Evolutionary conservation across 768 basidiomycete genomes (phyloP).

Genomic region (Rhodosporidiobolus odoratus): DNA sequence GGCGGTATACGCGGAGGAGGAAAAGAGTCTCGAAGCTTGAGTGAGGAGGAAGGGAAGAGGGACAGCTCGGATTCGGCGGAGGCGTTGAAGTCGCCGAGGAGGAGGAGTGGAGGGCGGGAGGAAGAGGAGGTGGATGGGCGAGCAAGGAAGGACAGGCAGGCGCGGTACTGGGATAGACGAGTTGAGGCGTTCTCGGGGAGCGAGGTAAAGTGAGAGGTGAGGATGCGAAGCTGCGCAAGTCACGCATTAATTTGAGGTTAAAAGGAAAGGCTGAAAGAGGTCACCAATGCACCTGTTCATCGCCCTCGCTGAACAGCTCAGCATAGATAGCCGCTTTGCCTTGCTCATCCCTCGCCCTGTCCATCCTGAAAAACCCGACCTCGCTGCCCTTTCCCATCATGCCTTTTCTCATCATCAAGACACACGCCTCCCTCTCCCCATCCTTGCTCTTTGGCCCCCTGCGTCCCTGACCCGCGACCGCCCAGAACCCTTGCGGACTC

Average conservation of each 20-base stretch:
- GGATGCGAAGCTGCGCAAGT: slow-evolving; percentile 9
- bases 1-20: not conserved
- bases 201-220: slow-evolving; percentile 35
- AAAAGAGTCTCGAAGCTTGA: not conserved
- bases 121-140: not conserved
- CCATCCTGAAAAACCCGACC: slow-evolving; percentile 1
- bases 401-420: slow-evolving; percentile 14
- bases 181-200: slow-evolving; percentile 20
- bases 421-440: slow-evolving; percentile 26
- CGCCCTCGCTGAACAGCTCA: not conserved
- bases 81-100: slow-evolving; percentile 32
- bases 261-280: not conserved
- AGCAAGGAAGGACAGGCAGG: not conserved
- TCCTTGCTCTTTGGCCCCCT: slow-evolving; percentile 5
- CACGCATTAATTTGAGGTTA: not conserved
- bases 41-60: not conserved
- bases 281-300: not conserved
- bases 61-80: slow-evolving; percentile 21
- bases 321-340: slow-evolving; percentile 16
- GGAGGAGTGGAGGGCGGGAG: not conserved
- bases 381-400: not conserved
- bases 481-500: slow-evolving; percentile 25
- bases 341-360: slow-evolving; percentile 14
- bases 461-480: not conserved
- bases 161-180: slow-evolving; percentile 18